A percentile compares a stretch with the other conserved stretches of the same genome.
Evolutionary conservation across 2,329 filamentous ascomycete genomes (phyloP).

Genomic region (Chaetomium olivaceum): DNA sequence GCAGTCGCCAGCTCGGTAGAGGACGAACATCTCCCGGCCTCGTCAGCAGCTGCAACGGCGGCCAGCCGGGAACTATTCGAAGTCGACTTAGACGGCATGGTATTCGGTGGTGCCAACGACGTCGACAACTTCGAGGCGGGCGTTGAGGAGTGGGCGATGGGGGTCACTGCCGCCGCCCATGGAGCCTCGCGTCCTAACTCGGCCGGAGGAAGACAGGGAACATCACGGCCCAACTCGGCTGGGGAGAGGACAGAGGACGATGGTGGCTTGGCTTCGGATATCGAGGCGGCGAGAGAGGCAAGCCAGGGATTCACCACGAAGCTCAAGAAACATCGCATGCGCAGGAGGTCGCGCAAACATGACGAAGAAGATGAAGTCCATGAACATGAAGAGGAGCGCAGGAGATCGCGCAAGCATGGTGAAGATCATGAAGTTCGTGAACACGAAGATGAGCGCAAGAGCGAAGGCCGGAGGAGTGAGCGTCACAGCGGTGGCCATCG

Average conservation of each 20-base stretch:
- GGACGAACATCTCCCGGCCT: conserved; percentile 46
- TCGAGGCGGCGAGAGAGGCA: conserved; percentile 39
- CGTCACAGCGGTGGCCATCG: conserved; percentile 20
- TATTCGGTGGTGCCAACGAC: conserved; percentile 38
- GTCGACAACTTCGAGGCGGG: conserved; percentile 36
- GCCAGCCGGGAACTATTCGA: conserved; percentile 52
- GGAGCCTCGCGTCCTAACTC: conserved; percentile 25
- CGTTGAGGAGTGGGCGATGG: conserved; percentile 35
- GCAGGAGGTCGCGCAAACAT: conserved; percentile 36
- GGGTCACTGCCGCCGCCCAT: conserved; percentile 28
- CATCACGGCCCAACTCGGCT: conserved; percentile 22
- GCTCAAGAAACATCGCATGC: conserved; percentile 49
- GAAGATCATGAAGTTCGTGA: conserved; percentile 36
- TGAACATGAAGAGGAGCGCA: conserved; percentile 30
- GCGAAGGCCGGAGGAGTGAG: conserved; percentile 24
- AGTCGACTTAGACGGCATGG: conserved; percentile 43
- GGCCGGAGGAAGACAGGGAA: conserved; percentile 29
- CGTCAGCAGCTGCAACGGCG: conserved; percentile 57
- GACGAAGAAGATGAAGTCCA: conserved; percentile 38
- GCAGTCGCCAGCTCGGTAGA: conserved; percentile 30
- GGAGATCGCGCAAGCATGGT: conserved; percentile 32
- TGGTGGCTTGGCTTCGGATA: conserved; percentile 38
- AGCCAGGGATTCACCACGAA: conserved; percentile 48
- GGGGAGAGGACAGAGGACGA: conserved; percentile 36
- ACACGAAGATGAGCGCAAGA: conserved; percentile 16